Conservation (phyloP, 768 basidiomycete genomes). For the Tulasnella sp. region DNA sequence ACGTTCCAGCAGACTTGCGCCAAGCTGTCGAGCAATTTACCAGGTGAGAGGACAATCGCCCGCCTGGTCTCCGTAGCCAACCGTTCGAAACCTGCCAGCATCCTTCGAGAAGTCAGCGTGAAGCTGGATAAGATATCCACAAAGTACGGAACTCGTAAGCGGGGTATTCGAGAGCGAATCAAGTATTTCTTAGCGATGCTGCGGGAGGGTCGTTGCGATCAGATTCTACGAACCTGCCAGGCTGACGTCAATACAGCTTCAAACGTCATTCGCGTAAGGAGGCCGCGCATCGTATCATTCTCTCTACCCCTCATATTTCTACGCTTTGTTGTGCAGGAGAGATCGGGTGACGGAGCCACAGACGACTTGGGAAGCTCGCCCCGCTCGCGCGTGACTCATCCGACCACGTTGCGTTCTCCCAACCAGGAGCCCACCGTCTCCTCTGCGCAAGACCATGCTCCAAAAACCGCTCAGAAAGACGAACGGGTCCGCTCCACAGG, state of each 20-base stretch:
- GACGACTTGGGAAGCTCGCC: not conserved
- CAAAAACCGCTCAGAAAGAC: not conserved
- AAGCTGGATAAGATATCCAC: not conserved
- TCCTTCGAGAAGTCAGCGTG: not conserved
- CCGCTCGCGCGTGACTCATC: not conserved
- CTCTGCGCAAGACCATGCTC: not conserved
- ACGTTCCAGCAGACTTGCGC: not conserved
- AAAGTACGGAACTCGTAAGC: not conserved
- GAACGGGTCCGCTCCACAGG: not conserved
- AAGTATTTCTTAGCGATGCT: not conserved
- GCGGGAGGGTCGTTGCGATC: not conserved
- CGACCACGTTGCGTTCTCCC: not conserved
- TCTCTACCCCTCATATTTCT: not conserved
- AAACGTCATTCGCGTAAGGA: not conserved
- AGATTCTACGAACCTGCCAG: not conserved
- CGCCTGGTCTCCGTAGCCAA: not conserved
- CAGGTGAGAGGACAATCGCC: not conserved
- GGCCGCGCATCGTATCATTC: not conserved
- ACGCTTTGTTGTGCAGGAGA: not conserved
- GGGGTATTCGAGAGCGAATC: not conserved
- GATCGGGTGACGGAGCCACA: not conserved
- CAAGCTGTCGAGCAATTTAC: not conserved
- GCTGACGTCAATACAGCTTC: not conserved
- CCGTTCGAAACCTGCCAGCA: not conserved
- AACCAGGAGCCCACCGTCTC: not conserved